Conservation (phyloP, 116 monocot species). For the Phalaenopsis hybrid region DNA sequence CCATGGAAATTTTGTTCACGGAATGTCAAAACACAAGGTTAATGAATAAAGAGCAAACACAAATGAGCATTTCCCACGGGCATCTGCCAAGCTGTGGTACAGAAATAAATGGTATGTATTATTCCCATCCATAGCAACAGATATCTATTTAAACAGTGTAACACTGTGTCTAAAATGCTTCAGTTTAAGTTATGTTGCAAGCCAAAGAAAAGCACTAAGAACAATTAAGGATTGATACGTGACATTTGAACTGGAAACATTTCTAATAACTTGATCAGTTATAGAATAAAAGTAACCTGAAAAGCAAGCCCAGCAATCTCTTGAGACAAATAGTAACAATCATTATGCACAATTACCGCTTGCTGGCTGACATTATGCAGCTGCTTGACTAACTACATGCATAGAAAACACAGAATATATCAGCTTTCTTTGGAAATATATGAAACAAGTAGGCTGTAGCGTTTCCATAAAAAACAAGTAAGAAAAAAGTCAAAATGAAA, state of each 20-base stretch:
- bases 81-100: not conserved
- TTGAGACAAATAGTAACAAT: slow-evolving; percentile 68
- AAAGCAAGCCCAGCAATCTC: slow-evolving; percentile 83
- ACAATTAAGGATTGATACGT: no score
- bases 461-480: not conserved
- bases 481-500: not conserved
- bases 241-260: not conserved
- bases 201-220: no score
- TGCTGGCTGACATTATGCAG: slow-evolving; percentile 53
- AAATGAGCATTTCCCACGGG: not conserved
- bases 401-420: slow-evolving; percentile 6
- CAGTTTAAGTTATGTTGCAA: no score
- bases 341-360: slow-evolving; percentile 70
- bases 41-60: not conserved
- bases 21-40: not conserved
- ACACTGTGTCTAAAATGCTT: not conserved
- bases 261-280: not conserved
- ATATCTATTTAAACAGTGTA: not conserved
- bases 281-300: slow-evolving; percentile 43
- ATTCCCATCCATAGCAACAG: not conserved
- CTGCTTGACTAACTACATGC: slow-evolving; percentile 65
- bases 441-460: not conserved
- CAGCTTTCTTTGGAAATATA: not conserved
- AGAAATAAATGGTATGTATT: not conserved
- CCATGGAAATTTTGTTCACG: not conserved